phyloP scores from a whole-genome alignment of 2,329 filamentous ascomycete genomes.

The Exophiala sideris region DNA sequence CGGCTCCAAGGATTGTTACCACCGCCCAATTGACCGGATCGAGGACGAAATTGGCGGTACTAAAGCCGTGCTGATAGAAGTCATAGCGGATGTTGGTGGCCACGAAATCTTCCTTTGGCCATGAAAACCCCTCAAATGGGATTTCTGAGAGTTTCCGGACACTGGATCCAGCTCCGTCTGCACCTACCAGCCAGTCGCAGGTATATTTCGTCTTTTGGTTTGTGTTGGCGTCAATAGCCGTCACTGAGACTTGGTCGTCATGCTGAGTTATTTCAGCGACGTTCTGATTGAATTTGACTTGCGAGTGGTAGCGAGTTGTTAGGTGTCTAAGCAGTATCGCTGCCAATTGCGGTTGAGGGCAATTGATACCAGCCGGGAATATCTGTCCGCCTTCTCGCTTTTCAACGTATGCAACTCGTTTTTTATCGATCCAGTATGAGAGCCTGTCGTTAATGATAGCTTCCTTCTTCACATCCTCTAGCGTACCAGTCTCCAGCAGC shows the following conservation, averaged over 20 bases:
- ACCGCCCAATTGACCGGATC: conserved; percentile 32
- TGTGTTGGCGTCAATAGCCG: conserved; percentile 11
- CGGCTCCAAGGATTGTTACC: conserved; percentile 31
- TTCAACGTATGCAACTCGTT: conserved; percentile 20
- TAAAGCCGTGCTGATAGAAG: conserved; percentile 22
- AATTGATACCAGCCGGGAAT: conserved; percentile 39
- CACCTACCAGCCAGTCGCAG: conserved; percentile 20
- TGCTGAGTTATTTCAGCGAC: conserved; percentile 14
- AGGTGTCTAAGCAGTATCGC: conserved; percentile 16
- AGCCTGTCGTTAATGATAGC: conserved; percentile 22
- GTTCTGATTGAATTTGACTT: conserved; percentile 20
- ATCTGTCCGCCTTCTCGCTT: conserved; percentile 41
- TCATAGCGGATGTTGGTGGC: conserved; percentile 21
- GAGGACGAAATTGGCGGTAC: conserved; percentile 19
- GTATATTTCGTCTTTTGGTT: conserved; percentile 14
- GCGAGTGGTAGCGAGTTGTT: conserved; percentile 15
- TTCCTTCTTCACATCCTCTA: conserved; percentile 20
- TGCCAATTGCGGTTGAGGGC: conserved; percentile 19
- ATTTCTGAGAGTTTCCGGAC: conserved; percentile 20
- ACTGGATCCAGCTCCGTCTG: conserved; percentile 19
- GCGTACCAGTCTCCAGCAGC: conserved; percentile 19
- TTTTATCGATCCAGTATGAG: conserved; percentile 19
- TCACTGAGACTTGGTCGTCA: conserved; percentile 8
- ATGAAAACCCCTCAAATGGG: conserved; percentile 22
- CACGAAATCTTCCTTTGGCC: conserved; percentile 23